A percentile compares a stretch with the other conserved stretches of the same genome.
Conservation (phyloP, 139 green algal species). For the Eudorina sp. region DNA sequence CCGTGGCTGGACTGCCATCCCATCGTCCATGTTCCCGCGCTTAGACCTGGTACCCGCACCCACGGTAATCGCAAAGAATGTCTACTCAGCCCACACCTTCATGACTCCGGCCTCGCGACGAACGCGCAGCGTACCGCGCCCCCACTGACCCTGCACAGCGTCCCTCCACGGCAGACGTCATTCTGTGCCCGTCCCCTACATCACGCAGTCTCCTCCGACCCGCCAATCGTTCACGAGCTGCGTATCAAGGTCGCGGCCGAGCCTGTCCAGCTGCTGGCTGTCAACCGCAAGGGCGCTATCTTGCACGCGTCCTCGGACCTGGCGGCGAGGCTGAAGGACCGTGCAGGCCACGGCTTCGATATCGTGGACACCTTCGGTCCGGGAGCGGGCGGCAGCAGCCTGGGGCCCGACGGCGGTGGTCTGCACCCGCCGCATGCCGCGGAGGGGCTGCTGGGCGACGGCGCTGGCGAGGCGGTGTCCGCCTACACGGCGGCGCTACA, state of each 20-base stretch:
- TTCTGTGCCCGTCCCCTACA: too few relatives aligned
- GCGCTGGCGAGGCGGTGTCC: background rate
- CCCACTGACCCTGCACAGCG: too few relatives aligned
- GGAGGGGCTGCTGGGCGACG: background rate
- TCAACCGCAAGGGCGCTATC: constrained; percentile 29
- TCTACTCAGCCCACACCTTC: too few relatives aligned
- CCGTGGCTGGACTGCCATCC: too few relatives aligned
- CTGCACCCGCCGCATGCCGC: background rate
- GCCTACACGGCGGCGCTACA: background rate
- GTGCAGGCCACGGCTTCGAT: background rate
- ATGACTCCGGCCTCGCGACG: too few relatives aligned
- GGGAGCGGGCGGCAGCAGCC: too few relatives aligned
- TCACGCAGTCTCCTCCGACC: background rate
- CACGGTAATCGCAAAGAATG: too few relatives aligned
- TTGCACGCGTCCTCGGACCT: background rate
- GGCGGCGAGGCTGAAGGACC: background rate
- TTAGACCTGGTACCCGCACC: too few relatives aligned
- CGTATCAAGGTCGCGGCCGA: background rate
- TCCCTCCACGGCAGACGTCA: too few relatives aligned
- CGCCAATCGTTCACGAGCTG: constrained; percentile 6
- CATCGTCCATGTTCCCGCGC: too few relatives aligned
- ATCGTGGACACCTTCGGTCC: too few relatives aligned
- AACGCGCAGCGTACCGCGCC: too few relatives aligned
- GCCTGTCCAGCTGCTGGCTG: background rate
- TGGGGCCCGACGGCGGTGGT: background rate